Evolutionary conservation across 768 basidiomycete species (phyloP).

Genomic region (Mrakia hoshinonis): DNA sequence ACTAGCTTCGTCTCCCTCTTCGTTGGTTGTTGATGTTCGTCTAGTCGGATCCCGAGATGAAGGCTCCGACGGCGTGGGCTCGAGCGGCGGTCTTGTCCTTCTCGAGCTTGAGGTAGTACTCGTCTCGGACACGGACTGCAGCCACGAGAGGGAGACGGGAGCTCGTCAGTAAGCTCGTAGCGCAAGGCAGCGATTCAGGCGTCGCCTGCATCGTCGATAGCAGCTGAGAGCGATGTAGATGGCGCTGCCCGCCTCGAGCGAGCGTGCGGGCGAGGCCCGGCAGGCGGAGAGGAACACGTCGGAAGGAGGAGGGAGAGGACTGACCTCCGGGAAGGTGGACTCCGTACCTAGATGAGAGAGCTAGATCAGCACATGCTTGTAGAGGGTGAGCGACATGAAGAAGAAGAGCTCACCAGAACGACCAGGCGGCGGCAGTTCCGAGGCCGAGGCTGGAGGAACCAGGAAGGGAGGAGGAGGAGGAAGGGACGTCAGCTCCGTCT

Average conservation of each 20-base stretch:
- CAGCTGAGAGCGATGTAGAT: no score
- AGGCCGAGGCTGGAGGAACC: conserved; percentile 51
- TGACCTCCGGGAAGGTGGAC: conserved; percentile 65
- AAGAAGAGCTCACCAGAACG: conserved; percentile 62
- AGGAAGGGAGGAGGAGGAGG: not conserved
- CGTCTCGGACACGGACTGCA: conserved; percentile 66
- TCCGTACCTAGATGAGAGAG: conserved; percentile 58
- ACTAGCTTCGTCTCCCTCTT: no score
- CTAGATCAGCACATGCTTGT: not conserved
- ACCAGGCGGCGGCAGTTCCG: conserved; percentile 63
- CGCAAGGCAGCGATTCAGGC: no score
- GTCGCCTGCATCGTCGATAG: no score
- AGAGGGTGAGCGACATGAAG: not conserved
- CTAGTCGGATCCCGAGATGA: not conserved
- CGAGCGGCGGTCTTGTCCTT: conserved; percentile 34
- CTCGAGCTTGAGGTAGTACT: conserved; percentile 78
- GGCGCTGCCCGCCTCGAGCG: no score
- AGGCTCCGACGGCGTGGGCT: not conserved
- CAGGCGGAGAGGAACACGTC: not conserved
- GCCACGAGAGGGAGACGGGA: conserved; percentile 7
- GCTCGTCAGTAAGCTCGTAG: no score
- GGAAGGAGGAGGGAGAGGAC: conserved; percentile 39
- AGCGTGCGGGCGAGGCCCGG: not conserved
- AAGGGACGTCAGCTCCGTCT: not conserved
- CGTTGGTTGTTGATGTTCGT: no score